Conservation (phyloP, 495 filamentous ascomycete species). For the Barbatosphaeria neglecta region DNA sequence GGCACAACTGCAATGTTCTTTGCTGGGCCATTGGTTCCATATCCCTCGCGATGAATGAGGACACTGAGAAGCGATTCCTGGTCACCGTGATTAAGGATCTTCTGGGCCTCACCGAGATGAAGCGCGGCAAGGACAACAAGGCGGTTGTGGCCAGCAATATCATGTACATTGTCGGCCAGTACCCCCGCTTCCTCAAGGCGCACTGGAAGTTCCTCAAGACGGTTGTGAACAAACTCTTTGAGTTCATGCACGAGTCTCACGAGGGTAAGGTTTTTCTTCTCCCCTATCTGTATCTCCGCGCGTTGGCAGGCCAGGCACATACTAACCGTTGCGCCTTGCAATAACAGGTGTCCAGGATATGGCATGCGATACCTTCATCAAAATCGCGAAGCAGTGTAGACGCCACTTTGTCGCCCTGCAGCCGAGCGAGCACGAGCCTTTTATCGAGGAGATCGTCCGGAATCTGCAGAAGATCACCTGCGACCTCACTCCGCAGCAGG, state of each 20-base stretch:
- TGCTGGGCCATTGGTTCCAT: constrained; percentile 99
- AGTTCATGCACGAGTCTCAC: constrained; percentile 99
- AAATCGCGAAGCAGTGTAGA: constrained; percentile 96
- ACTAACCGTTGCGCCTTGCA: constrained; percentile 4
- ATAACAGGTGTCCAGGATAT: constrained; percentile 90
- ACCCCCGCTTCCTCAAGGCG: constrained; percentile 93
- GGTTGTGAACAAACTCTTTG: constrained; percentile 98
- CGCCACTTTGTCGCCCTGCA: constrained; percentile 95
- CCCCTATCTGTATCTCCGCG: neutral
- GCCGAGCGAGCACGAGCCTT: constrained; percentile 86
- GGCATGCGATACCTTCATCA: constrained; percentile 99
- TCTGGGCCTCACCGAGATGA: constrained; percentile 96
- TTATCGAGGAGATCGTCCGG: constrained; percentile 97
- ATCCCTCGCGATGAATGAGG: constrained; percentile 97
- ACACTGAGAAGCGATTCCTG: constrained; percentile 95
- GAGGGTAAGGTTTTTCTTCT: constrained; percentile 54
- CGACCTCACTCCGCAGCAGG: constrained; percentile 89
- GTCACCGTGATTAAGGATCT: constrained; percentile 98
- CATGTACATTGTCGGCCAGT: constrained; percentile 99
- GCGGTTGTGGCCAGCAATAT: constrained; percentile 98
- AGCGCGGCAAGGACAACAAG: constrained; percentile 98
- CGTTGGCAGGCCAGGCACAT: neutral
- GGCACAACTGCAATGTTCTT: constrained; percentile 97
- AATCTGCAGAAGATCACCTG: constrained; percentile 90
- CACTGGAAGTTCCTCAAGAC: constrained; percentile 99